phyloP scores from a whole-genome alignment of 2,329 filamentous ascomycete species.

The Hymenoscyphus occultus region DNA sequence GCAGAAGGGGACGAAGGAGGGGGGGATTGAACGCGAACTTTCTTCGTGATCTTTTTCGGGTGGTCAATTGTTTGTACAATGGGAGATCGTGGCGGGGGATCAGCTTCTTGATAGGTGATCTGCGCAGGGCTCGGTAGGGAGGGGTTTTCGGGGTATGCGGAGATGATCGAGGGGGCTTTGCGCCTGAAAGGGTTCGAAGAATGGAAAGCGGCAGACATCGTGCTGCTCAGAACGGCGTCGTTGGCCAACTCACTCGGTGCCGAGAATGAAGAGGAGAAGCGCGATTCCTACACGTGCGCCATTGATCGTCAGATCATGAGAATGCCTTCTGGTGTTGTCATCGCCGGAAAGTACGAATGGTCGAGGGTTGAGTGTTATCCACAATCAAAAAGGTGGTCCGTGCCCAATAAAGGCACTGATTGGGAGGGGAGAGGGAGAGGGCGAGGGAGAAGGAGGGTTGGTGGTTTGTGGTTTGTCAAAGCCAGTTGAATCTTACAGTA shows the following conservation, averaged over 20 bases:
- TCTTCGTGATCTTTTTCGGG: conserved; percentile 46
- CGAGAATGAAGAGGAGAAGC: neutral
- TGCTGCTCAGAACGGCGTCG: conserved; percentile 11
- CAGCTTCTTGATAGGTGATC: conserved; percentile 20
- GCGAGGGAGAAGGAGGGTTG: too few species aligned
- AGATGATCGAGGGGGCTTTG: conserved; percentile 25
- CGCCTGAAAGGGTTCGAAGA: conserved; percentile 38
- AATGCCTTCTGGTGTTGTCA: conserved; percentile 6
- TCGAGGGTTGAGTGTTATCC: conserved; percentile 3
- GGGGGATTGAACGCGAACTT: conserved; percentile 64
- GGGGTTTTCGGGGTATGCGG: conserved; percentile 21
- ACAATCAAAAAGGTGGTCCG: neutral
- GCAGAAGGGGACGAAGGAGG: conserved; percentile 51
- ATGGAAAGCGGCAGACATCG: conserved; percentile 32
- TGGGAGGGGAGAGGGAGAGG: neutral
- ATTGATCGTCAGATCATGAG: conserved; percentile 9
- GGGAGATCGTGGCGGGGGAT: conserved; percentile 16
- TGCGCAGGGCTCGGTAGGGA: conserved; percentile 16
- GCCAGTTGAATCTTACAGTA: neutral
- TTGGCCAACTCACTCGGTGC: conserved; percentile 1
- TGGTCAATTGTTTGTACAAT: conserved; percentile 17
- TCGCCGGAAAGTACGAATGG: conserved; percentile 17
- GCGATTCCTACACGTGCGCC: neutral
- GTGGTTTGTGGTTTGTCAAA: conserved; percentile 6
- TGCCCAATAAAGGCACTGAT: neutral